Evolutionary conservation across 768 basidiomycete species (phyloP).

Genomic region (Termitomyces sp.): DNA sequence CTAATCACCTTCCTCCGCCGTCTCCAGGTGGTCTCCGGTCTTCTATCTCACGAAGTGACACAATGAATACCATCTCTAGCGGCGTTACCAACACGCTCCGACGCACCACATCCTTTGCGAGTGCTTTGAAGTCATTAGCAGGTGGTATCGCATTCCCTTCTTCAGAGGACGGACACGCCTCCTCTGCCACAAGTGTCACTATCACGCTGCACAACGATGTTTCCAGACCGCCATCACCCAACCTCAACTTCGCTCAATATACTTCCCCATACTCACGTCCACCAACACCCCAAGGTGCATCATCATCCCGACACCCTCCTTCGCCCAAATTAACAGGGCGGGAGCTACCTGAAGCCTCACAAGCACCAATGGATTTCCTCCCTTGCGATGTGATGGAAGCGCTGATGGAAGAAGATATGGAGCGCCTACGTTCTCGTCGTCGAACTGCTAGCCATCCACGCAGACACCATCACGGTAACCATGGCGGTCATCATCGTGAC

Average conservation of each 20-base stretch:
- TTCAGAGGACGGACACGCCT: conserved; percentile 43
- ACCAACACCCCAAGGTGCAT: conserved; percentile 29
- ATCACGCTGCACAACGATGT: conserved; percentile 28
- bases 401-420: conserved; percentile 93
- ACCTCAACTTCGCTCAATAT: conserved; percentile 72
- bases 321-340: conserved; percentile 21
- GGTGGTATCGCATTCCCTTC: conserved; percentile 69
- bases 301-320: conserved; percentile 15
- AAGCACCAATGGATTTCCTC: conserved; percentile 45
- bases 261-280: conserved; percentile 68
- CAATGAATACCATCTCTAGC: conserved; percentile 54
- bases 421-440: conserved; percentile 72
- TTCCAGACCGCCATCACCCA: conserved; percentile 75
- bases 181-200: conserved; percentile 22
- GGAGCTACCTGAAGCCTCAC: conserved; percentile 24
- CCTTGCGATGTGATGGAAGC: conserved; percentile 83
- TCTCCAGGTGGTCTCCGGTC: conserved; percentile 42
- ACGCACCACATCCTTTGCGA: conserved; percentile 78
- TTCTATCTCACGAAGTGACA: conserved; percentile 49
- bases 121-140: conserved; percentile 62
- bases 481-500: conserved; percentile 3
- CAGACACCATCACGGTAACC: conserved; percentile 27
- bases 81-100: conserved; percentile 65
- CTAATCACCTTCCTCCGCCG: conserved; percentile 35
- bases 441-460: conserved; percentile 34